Percentiles rank a stretch among this genome's conserved stretches.
Conservation (phyloP, 257 asterid genomes). For the Solanum tarapatanum region DNA sequence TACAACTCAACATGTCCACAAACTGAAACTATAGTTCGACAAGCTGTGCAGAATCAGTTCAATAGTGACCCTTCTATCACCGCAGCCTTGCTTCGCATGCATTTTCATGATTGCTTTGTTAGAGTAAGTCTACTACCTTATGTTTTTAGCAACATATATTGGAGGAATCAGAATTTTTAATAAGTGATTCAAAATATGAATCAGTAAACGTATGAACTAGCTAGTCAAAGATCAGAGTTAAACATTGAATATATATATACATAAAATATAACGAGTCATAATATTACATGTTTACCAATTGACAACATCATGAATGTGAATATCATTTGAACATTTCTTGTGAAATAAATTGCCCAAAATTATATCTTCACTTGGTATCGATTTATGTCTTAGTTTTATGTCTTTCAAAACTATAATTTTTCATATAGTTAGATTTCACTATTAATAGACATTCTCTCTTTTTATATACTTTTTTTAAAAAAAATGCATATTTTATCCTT, state of each 20-base stretch:
- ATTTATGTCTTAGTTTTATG: neutral
- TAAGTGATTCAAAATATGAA: neutral
- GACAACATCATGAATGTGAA: too few relatives aligned
- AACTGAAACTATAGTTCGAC: constrained; percentile 41
- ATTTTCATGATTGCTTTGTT: constrained; percentile 81
- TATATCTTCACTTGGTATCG: neutral
- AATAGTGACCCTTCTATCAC: constrained; percentile 44
- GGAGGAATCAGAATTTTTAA: neutral
- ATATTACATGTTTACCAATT: too few relatives aligned
- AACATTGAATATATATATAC: neutral
- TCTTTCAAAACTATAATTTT: neutral
- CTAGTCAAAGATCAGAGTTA: too few relatives aligned
- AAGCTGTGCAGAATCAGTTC: constrained; percentile 37
- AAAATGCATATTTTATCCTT: neutral
- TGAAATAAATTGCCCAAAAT: neutral
- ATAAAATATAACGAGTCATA: too few relatives aligned
- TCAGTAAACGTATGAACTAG: neutral
- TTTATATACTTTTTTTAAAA: too few relatives aligned
- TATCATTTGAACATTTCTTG: neutral
- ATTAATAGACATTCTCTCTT: too few relatives aligned
- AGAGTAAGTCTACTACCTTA: constrained; percentile 23
- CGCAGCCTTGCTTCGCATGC: constrained; percentile 73
- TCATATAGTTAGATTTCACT: too few relatives aligned
- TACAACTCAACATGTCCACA: constrained; percentile 37
- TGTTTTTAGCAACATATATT: neutral